Percentiles rank a stretch among this genome's conserved stretches.
Evolutionary conservation across 2,329 filamentous ascomycete genomes (phyloP).

Genomic region (Botrytis hyacinthi): DNA sequence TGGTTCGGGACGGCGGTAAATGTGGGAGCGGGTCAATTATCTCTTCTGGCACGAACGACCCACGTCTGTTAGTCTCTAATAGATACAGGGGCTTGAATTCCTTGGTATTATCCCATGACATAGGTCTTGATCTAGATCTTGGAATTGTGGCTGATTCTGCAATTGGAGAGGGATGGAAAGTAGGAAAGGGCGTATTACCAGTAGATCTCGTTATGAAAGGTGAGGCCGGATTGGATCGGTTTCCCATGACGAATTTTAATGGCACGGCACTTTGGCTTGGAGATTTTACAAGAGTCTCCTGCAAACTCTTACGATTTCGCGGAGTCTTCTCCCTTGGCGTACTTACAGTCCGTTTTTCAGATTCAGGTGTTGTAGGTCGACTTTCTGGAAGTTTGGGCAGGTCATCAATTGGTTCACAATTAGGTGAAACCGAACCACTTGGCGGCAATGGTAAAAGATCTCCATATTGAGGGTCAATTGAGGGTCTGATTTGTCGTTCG

Average conservation of each 20-base stretch:
- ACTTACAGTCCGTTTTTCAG: conserved; percentile 28
- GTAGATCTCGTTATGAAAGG: conserved; percentile 45
- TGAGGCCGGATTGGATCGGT: conserved; percentile 43
- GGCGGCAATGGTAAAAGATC: conserved; percentile 64
- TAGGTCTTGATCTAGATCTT: conserved; percentile 50
- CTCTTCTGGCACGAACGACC: conserved; percentile 32
- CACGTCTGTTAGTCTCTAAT: conserved; percentile 54
- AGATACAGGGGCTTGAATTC: conserved; percentile 83
- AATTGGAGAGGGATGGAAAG: conserved; percentile 35
- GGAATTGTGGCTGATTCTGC: conserved; percentile 37
- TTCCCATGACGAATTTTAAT: conserved; percentile 51
- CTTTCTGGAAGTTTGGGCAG: conserved; percentile 56
- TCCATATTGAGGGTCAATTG: conserved; percentile 65
- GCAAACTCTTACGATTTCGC: conserved; percentile 30
- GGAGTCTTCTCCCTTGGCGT: conserved; percentile 28
- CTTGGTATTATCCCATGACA: conserved; percentile 59
- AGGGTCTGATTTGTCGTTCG: conserved; percentile 58
- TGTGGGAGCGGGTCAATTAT: conserved; percentile 45
- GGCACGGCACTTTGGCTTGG: conserved; percentile 55
- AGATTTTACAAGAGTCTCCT: conserved; percentile 37
- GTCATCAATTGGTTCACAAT: conserved; percentile 38
- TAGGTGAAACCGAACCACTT: conserved; percentile 54
- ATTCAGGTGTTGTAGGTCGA: conserved; percentile 48
- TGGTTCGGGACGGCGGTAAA: conserved; percentile 49
- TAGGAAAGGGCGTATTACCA: conserved; percentile 41